Evolutionary conservation across 805 yeast species (phyloP).

Genomic region (Grigorovia transvaalensis): DNA sequence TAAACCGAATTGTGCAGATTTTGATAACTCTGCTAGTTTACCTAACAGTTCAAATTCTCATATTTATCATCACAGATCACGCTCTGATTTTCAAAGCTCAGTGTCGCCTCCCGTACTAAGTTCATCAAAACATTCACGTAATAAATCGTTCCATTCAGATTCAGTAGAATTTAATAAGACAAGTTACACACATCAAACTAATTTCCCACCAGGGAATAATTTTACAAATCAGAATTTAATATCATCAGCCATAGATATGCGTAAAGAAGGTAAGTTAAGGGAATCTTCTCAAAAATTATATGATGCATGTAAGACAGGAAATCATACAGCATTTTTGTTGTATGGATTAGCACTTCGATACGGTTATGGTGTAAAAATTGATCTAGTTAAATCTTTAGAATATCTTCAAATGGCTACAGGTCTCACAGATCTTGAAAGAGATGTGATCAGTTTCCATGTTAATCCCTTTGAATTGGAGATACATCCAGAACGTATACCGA

Average conservation of each 20-base stretch:
- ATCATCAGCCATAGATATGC: constrained; percentile 34
- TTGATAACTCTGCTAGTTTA: neutral
- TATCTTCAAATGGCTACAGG: constrained; percentile 51
- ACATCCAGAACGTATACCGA: constrained; percentile 21
- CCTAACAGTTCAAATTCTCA: constrained; percentile 1
- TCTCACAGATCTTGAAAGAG: constrained; percentile 20
- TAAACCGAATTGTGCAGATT: neutral
- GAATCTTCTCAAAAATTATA: constrained; percentile 64
- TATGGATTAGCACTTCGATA: constrained; percentile 57
- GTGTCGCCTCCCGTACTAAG: neutral
- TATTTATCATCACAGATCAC: neutral
- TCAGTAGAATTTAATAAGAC: neutral
- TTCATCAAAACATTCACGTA: neutral
- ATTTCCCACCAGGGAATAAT: too few species aligned
- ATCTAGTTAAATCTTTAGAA: constrained; percentile 41
- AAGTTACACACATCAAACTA: neutral
- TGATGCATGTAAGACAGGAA: constrained; percentile 52
- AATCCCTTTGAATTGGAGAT: constrained; percentile 30
- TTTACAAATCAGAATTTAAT: constrained; percentile 1
- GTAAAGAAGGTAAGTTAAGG: constrained; percentile 48
- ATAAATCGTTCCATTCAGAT: neutral
- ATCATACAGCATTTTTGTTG: constrained; percentile 54
- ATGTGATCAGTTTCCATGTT: constrained; percentile 14
- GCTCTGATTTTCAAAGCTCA: neutral
- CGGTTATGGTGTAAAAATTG: constrained; percentile 59